Conservation (phyloP, 768 basidiomycete genomes). For the Boletus vinaceobasis region DNA sequence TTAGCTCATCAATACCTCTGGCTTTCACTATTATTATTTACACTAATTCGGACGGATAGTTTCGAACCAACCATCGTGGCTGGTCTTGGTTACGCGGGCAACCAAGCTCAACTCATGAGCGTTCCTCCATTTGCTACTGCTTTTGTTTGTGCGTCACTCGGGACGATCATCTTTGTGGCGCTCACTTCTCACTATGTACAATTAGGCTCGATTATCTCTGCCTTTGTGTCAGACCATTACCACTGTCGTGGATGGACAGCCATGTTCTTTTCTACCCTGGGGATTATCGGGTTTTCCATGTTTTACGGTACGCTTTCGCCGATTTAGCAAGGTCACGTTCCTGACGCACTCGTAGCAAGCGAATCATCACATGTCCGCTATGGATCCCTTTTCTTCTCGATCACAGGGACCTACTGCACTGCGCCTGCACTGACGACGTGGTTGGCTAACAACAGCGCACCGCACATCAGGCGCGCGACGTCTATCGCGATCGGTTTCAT, state of each 20-base stretch:
- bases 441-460: slow-evolving; percentile 55
- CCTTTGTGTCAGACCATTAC: slow-evolving; percentile 53
- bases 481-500: slow-evolving; percentile 55
- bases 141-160: slow-evolving; percentile 40
- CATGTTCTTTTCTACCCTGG: slow-evolving; percentile 43
- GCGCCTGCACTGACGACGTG: slow-evolving; percentile 49
- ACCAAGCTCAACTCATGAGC: slow-evolving; percentile 58
- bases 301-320: slow-evolving; percentile 43
- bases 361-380: slow-evolving; percentile 44
- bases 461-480: slow-evolving; percentile 55
- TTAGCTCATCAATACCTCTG: slow-evolving; percentile 17
- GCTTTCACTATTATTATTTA: slow-evolving; percentile 29
- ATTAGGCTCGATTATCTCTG: slow-evolving; percentile 38
- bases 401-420: slow-evolving; percentile 46
- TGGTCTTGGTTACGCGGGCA: slow-evolving; percentile 52
- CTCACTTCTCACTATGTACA: background rate
- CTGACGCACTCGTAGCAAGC: slow-evolving; percentile 14
- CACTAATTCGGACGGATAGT: slow-evolving; percentile 36
- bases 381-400: slow-evolving; percentile 43
- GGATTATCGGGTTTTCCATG: slow-evolving; percentile 51
- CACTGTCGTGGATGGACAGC: slow-evolving; percentile 46
- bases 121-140: slow-evolving; percentile 54
- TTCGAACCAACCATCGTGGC: slow-evolving; percentile 74
- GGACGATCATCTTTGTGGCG: background rate
- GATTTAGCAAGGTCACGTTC: background rate